phyloP scores from a whole-genome alignment of 805 yeast genomes.

The Danielozyma ontarioensis region DNA sequence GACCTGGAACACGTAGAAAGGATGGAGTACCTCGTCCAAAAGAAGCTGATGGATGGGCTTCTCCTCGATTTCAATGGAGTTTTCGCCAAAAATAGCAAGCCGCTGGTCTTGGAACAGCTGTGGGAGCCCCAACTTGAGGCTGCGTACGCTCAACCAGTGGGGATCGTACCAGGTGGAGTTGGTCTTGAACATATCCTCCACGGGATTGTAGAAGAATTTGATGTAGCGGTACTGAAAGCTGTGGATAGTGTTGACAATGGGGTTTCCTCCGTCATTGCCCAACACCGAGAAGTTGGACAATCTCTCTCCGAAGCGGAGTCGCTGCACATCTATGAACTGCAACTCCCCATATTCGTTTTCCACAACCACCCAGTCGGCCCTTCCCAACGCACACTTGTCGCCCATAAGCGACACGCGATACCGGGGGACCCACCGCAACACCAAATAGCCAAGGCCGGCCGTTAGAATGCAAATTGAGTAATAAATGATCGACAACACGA shows the following conservation, averaged over 20 bases:
- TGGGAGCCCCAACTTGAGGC: conserved; percentile 63
- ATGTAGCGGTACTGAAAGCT: conserved; percentile 79
- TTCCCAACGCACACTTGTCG: conserved; percentile 59
- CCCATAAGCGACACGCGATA: conserved; percentile 68
- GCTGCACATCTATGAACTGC: conserved; percentile 49
- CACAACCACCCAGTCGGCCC: conserved; percentile 87
- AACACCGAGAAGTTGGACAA: conserved; percentile 58
- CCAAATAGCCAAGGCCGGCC: conserved; percentile 66
- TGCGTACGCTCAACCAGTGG: conserved; percentile 61
- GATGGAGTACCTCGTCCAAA: conserved; percentile 87
- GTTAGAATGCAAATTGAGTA: conserved; percentile 52
- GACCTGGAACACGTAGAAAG: conserved; percentile 91
- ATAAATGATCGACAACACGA: conserved; percentile 42
- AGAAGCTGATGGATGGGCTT: conserved; percentile 62
- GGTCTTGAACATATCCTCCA: conserved; percentile 79
- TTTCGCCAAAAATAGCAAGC: conserved; percentile 67
- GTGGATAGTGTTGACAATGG: conserved; percentile 64
- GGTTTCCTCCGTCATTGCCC: conserved; percentile 41
- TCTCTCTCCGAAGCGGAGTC: conserved; percentile 63
- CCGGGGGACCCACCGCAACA: conserved; percentile 83
- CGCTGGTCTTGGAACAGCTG: conserved; percentile 68
- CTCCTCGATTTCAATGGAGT: conserved; percentile 69
- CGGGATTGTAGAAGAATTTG: conserved; percentile 76
- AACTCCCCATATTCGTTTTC: conserved; percentile 94
- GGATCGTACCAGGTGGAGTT: conserved; percentile 84